Percentiles rank a stretch among this genome's conserved stretches.
phyloP scores from a whole-genome alignment of 495 filamentous ascomycete species.

The Thermothielavioides terrestris region DNA sequence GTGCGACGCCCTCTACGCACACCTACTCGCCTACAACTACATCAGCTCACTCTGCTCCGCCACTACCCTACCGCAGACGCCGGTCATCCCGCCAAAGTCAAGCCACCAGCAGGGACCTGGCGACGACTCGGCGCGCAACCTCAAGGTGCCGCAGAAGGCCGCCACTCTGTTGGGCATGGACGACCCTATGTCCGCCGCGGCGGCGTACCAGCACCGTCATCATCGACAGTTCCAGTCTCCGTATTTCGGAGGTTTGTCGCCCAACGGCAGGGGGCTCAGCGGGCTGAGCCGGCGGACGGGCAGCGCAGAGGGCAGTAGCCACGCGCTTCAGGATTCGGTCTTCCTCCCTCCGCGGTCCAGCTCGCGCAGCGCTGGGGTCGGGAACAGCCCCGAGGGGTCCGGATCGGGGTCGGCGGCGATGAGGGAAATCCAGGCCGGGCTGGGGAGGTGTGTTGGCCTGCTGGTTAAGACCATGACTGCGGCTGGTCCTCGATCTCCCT shows the following conservation, averaged over 20 bases:
- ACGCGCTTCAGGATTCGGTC: too few relatives aligned
- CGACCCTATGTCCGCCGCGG: neutral
- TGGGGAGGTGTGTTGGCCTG: conserved; percentile 30
- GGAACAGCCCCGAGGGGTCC: too few relatives aligned
- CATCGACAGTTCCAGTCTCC: neutral
- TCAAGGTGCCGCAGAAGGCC: conserved; percentile 32
- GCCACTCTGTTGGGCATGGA: conserved; percentile 34
- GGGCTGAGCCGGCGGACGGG: too few relatives aligned
- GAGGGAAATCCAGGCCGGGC: conserved; percentile 27
- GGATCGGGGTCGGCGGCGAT: conserved; percentile 5
- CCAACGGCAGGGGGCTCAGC: neutral
- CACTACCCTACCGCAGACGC: neutral
- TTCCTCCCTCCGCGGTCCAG: neutral
- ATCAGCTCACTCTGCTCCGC: conserved; percentile 36
- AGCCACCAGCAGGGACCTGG: neutral
- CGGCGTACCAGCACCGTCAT: neutral
- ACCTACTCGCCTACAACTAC: conserved; percentile 56
- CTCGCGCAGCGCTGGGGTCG: neutral
- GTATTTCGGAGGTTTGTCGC: neutral
- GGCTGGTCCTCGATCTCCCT: neutral
- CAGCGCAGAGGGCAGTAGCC: too few relatives aligned
- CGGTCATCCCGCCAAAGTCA: neutral
- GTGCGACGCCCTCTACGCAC: conserved; percentile 55
- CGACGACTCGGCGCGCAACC: conserved; percentile 12
- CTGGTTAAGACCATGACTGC: conserved; percentile 34